A percentile compares a stretch with the other conserved stretches of the same genome.
phyloP scores from a whole-genome alignment of 2,329 filamentous ascomycete species.

The Periconia sp. region DNA sequence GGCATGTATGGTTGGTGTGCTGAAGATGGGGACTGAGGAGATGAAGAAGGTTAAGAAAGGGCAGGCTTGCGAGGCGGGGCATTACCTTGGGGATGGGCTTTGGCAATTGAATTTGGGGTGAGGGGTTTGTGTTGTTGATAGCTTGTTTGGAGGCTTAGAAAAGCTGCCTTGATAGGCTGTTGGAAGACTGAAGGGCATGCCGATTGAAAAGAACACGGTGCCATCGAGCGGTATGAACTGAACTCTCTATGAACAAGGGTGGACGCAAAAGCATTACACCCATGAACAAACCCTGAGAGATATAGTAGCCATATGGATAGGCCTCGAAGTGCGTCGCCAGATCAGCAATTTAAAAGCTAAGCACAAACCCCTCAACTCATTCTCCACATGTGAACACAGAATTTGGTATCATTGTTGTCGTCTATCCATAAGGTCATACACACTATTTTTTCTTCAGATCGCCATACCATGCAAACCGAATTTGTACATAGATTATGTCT shows the following conservation, averaged over 20 bases:
- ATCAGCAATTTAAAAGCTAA: not conserved
- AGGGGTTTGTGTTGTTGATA: conserved; percentile 13
- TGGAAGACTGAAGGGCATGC: not conserved
- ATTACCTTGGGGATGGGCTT: conserved; percentile 91
- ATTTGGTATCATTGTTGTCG: conserved; percentile 11
- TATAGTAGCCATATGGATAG: not conserved
- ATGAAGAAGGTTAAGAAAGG: conserved; percentile 95
- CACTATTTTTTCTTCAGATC: not conserved
- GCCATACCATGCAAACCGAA: too few relatives aligned
- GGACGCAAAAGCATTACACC: not conserved
- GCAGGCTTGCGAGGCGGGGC: conserved; percentile 87
- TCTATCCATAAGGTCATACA: conserved; percentile 4
- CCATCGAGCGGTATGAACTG: not conserved
- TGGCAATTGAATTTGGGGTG: conserved; percentile 72
- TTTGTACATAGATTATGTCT: conserved; percentile 13
- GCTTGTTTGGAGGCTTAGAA: not conserved
- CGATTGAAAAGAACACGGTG: not conserved
- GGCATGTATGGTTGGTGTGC: conserved; percentile 81
- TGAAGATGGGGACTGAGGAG: conserved; percentile 85
- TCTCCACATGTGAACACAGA: conserved; percentile 2
- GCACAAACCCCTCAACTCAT: not conserved
- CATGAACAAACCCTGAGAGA: not conserved
- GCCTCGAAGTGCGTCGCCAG: not conserved
- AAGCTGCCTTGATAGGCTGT: too few relatives aligned
- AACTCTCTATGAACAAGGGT: not conserved